These are phyloP conservation scores for Sporothrix mexicana DNA, from an alignment of 2,329 filamentous ascomycete species.

Conservation along the genomic window DNA sequence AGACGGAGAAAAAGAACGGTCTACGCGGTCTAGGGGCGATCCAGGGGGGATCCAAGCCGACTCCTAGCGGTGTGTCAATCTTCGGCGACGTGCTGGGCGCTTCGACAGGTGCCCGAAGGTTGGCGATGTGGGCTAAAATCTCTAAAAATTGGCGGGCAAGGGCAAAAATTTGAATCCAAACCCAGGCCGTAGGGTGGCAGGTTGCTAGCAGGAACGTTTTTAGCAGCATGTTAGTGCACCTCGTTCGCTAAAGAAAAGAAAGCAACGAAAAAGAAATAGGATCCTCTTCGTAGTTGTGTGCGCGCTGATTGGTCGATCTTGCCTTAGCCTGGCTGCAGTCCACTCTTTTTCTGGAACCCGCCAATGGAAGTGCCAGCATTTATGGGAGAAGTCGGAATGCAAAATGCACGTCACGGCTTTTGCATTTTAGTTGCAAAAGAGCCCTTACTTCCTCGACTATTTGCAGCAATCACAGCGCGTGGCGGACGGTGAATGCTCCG, in stretches of 20 bases:
- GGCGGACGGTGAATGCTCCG: constrained; percentile 11
- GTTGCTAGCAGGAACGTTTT: neutral
- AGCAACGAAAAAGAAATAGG: constrained; percentile 17
- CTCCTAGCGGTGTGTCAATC: constrained; percentile 21
- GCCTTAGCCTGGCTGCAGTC: neutral
- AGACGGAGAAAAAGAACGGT: neutral
- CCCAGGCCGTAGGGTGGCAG: neutral
- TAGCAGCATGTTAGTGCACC: neutral
- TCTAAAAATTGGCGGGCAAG: neutral
- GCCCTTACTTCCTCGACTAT: neutral
- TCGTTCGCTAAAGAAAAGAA: constrained; percentile 19
- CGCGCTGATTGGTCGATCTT: neutral
- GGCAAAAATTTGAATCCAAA: neutral
- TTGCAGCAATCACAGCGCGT: neutral
- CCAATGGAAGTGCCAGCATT: constrained; percentile 26
- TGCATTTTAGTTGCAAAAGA: neutral
- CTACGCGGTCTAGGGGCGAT: constrained; percentile 8
- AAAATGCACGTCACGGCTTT: neutral
- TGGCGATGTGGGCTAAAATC: neutral
- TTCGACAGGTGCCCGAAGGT: neutral
- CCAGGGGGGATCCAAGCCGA: constrained; percentile 16
- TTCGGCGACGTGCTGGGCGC: neutral
- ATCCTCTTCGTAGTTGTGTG: neutral
- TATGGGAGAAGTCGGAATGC: constrained; percentile 32
- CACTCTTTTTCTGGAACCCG: constrained; percentile 9